Base-by-base conservation (phyloP, 2,329 filamentous ascomycete species). In the Zalaria obscura region DNA sequence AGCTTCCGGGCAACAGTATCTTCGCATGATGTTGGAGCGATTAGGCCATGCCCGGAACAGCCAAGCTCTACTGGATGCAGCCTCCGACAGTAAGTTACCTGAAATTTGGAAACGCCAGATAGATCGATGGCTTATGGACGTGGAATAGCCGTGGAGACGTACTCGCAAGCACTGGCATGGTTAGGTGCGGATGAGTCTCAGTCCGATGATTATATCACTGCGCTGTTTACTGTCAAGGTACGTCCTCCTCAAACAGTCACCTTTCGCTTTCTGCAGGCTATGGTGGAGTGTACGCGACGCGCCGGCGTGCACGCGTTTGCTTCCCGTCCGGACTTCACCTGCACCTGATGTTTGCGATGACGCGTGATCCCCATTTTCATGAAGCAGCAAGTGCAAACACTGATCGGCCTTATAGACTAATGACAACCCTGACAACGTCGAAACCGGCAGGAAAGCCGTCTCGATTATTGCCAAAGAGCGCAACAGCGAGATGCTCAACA, bases 131-230 rank as follows among this genome's bases (percentile, higher is more conserved):
- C 36, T n/a, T 27, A 39, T 40, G 29, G 18, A 18, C 18, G 18
- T 18, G 18, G 18, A 18, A 39, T 45, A 68, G 65, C 65, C 9
- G 65, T 80, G 27, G 69, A 78, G 46, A 76, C 70, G n/a, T 71
- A 74, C 42, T 69, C 76, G 36, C 75, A 82, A 53, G 80, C 80
- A 1, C 63, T 80, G 28, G 61, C 70, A 8, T 83, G 72, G 61
- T 64, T 83, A 8, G 73, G 69, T 5, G 69, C 75, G 7, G 61
- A 66, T 40, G 55, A 59, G 27, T 58, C 54, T 4, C 51, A 51
- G 6, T 51, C 65, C 2, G 76, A 80, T 51, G 73, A 78, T 38
- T 73, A 73, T 47, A 63, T 80, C 32, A 59, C 69, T 38, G 67
- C 75, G 3, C 66, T 76, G 60, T 76, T 65, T 48, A 65, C 68